Percentiles rank a stretch among this genome's conserved stretches.
Evolutionary conservation across 805 yeast species (phyloP).

Genomic region (Lachancea lanzarotensis): DNA sequence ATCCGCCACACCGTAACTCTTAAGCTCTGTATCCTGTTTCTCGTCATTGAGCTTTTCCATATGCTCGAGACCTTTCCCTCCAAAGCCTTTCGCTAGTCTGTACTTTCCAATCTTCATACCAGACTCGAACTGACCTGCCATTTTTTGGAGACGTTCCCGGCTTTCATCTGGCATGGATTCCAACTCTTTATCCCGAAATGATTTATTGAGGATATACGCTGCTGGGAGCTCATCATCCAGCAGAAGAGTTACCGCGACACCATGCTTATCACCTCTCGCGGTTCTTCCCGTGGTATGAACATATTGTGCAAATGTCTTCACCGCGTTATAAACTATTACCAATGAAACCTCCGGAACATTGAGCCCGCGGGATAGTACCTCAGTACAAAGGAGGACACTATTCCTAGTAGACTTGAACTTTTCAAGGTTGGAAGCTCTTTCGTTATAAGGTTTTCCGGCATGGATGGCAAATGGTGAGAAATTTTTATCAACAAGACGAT

Average conservation of each 20-base stretch:
- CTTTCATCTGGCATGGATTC: constrained; percentile 35
- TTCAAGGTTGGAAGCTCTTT: constrained; percentile 65
- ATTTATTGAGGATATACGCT: constrained; percentile 48
- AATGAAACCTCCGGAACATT: constrained; percentile 82
- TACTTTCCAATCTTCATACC: constrained; percentile 64
- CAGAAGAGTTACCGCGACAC: constrained; percentile 71
- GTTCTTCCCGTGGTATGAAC: constrained; percentile 96
- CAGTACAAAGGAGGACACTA: constrained; percentile 74
- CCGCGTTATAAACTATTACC: constrained; percentile 77
- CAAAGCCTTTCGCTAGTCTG: constrained; percentile 70
- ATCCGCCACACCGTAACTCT: constrained; percentile 12
- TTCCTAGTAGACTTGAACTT: constrained; percentile 61
- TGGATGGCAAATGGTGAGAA: constrained; percentile 66
- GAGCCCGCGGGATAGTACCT: constrained; percentile 90
- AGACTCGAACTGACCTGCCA: constrained; percentile 50
- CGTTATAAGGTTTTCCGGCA: constrained; percentile 87
- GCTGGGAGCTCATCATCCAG: constrained; percentile 56
- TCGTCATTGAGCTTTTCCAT: constrained; percentile 46
- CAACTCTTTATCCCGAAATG: constrained; percentile 47
- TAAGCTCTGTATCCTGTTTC: constrained; percentile 17
- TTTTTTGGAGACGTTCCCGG: constrained; percentile 32
- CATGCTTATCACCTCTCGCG: constrained; percentile 81
- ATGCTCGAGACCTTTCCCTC: constrained; percentile 85
- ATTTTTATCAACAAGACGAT: constrained; percentile 40
- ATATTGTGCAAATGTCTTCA: constrained; percentile 88